Evolutionary conservation across 768 basidiomycete species (phyloP).

Genomic region (Lactarius sanguifluus): DNA sequence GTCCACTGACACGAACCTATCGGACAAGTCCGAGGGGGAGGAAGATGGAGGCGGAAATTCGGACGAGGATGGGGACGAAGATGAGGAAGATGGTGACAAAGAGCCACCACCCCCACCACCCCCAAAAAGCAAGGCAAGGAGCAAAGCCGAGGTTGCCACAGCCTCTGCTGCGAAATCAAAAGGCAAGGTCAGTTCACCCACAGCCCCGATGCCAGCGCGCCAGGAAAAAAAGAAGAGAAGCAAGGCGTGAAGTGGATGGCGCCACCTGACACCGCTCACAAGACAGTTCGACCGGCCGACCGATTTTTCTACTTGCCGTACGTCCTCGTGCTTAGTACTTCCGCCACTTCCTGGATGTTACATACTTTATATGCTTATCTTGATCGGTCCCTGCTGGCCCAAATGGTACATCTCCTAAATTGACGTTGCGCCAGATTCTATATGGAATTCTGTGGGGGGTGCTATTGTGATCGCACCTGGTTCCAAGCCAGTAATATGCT

Average conservation of each 20-base stretch:
- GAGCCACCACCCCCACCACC: constrained; percentile 36
- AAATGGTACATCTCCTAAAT: constrained; percentile 16
- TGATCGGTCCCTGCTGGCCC: constrained; percentile 24
- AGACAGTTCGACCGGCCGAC: constrained; percentile 18
- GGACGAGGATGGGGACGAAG: constrained; percentile 35
- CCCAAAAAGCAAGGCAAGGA: constrained; percentile 34
- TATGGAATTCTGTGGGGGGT: constrained; percentile 11
- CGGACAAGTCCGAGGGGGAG: constrained; percentile 19
- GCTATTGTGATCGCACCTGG: constrained; percentile 1
- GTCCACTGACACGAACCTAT: constrained; percentile 19
- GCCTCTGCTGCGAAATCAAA: constrained; percentile 15
- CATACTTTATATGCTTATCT: constrained; percentile 29
- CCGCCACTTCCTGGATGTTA: constrained; percentile 20
- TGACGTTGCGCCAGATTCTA: constrained; percentile 15
- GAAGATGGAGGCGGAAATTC: constrained; percentile 29
- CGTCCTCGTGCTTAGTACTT: constrained; percentile 14
- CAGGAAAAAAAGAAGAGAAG: constrained; percentile 47
- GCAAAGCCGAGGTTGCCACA: constrained; percentile 16
- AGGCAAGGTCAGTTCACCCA: constrained; percentile 15
- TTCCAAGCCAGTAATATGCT: constrained; percentile 7
- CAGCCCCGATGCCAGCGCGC: constrained; percentile 28
- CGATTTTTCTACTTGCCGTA: constrained; percentile 6
- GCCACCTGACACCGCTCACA: constrained; percentile 24
- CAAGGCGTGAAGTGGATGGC: constrained; percentile 38
- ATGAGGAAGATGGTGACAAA: constrained; percentile 38